Evolutionary conservation across 2,329 filamentous ascomycete species (phyloP), one percentile per base, ranked within the genome.

Genomic region (Daldinia eschscholtzii): DNA sequence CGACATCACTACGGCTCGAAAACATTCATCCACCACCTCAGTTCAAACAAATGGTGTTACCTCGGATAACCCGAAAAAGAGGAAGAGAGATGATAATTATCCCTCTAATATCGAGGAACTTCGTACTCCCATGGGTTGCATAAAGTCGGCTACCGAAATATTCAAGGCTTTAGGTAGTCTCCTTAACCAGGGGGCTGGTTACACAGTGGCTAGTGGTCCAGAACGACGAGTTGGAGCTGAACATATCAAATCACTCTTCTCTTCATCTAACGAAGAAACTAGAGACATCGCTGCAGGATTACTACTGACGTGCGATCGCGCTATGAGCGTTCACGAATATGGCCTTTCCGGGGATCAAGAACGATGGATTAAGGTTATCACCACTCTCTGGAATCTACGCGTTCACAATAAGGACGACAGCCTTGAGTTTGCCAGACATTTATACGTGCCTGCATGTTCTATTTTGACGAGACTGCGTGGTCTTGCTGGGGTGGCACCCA

Each of bases 171-270:
- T 89, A 0, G 79, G 77, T 10, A 78, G 78, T 6, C 80, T 89
- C 3, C 69, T 89, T n/a, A 75, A 76, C 1, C 83, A 85, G 20
- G 79, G 86, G 4, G 79, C 82, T 35, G 74, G 76, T 13, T 75
- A 76, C 6, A 71, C 75, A 4, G 75, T 72, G 2, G 75, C 76
- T 23, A 70, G 65, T n/a, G 66, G 71, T 26, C 79, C 80, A 9
- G 80, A 82, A 12, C 82, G 82, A 80, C 82, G 77, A 59, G 87
- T 88, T 72, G 87, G 87, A 15, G 84, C 84, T 1, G 86, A 89
- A 73, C 87, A 89, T 68, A 83, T 89, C 72, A 86, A 84, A 71
- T 86, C 87, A 3, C 79, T 89, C 6, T 89, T 89, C 74, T 84
- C 81, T 61, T 81, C 81, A 0, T 80, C 86, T 0, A 83, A 83